Base-by-base conservation (phyloP, 345 rosid genomes). In the Litchi chinensis region DNA sequence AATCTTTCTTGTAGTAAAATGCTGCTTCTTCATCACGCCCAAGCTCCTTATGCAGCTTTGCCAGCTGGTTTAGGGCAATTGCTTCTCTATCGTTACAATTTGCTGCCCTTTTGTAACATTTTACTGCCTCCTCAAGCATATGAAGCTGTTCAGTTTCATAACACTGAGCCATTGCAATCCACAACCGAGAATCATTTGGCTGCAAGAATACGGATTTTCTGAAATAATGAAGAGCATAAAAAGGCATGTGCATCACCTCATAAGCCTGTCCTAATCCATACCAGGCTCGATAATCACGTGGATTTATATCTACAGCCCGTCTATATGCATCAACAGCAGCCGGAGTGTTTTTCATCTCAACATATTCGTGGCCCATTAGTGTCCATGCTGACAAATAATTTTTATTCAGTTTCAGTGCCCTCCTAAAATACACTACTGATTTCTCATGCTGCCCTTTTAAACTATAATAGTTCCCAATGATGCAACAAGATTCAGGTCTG, bases 91-190 rank as follows among this genome's bases (percentile, higher is more conserved):
- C 99, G 76, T 88, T 87, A 85, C 95, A 82, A 77, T 86, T 89
- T 40, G 88, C 98, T 66, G 97, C 99, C 74, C 91, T 92, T 85
- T 85, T 91, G 81, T 96, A 94, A 86, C 98, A 96, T 86, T 93
- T 91, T 78, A 96, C 90, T 81, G 99, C 98, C 65, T 91, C 97
- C 84, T 94, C 98, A 43, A 92, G 92, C 95, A 94, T 91, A 81
- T 84, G 91, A 76, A 96, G 93, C 85, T 93, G 91, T 63, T 96
- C 95, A 0, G 93, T 88, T 76, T 94, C 93, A 72, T 93, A 96
- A 82, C 98, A 94, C 74, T 94, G 93, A 70, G 95, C 99, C 97
- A 96, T 96, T 5, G 99, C 99, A 74, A 94, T 94, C 99, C 98
- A 96, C 81, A 92, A 71, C 77, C 99, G 89, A 81, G 98, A 91